These are phyloP conservation scores for Chimonanthus salicifolius DNA, from an alignment of 164 flowering plant species.

Conservation along the genomic window DNA sequence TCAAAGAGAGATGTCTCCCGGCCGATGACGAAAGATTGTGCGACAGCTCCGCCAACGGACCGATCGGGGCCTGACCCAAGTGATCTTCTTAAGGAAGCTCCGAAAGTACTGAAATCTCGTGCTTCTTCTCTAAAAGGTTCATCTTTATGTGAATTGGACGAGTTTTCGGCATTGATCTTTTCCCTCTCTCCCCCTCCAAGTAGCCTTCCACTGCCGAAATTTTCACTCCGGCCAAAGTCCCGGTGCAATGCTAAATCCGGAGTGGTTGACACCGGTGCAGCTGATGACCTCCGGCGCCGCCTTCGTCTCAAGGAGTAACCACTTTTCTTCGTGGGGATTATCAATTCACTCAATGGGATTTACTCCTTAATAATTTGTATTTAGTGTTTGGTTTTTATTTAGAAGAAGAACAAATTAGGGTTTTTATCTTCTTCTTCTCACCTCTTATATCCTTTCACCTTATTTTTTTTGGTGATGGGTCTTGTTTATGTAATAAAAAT, in stretches of 20 bases:
- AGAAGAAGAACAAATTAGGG: background rate
- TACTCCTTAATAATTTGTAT: background rate
- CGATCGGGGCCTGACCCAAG: slow-evolving; percentile 49
- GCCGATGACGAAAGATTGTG: background rate
- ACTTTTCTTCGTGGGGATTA: background rate
- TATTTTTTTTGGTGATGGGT: background rate
- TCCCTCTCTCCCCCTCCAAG: slow-evolving; percentile 66
- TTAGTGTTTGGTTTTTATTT: background rate
- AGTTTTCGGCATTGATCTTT: slow-evolving; percentile 27
- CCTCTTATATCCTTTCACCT: background rate
- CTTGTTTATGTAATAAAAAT: no score
- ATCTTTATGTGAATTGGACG: slow-evolving; percentile 11
- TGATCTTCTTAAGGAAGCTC: slow-evolving; percentile 33
- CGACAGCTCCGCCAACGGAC: background rate
- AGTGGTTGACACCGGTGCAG: slow-evolving; percentile 35
- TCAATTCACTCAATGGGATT: background rate
- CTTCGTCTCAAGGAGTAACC: slow-evolving; percentile 25
- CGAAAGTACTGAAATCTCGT: slow-evolving; percentile 20
- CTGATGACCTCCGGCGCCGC: slow-evolving; percentile 34
- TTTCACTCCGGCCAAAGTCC: slow-evolving; percentile 47
- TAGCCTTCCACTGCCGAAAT: slow-evolving; percentile 78
- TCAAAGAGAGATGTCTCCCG: slow-evolving; percentile 9
- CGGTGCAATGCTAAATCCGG: slow-evolving; percentile 50
- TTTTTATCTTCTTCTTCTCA: background rate
- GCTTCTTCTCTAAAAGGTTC: background rate